A percentile compares a stretch with the other conserved stretches of the same genome.
phyloP scores from a whole-genome alignment of 2,329 filamentous ascomycete species.

The Septoria petroselini region DNA sequence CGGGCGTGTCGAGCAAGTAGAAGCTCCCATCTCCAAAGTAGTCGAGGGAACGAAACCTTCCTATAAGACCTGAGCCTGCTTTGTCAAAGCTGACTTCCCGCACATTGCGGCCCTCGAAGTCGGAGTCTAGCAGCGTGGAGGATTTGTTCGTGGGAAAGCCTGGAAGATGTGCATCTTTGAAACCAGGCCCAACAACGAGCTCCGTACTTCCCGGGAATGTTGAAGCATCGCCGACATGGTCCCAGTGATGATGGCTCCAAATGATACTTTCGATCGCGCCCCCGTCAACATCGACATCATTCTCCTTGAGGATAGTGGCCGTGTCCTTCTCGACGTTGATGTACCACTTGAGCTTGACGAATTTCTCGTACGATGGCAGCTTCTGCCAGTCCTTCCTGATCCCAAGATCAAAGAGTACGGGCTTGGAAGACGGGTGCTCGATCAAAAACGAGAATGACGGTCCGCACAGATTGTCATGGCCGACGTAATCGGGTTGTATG shows the following conservation, averaged over 20 bases:
- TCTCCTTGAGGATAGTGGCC: constrained; percentile 42
- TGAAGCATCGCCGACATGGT: constrained; percentile 42
- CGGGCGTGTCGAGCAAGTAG: constrained; percentile 54
- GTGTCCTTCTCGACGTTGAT: constrained; percentile 47
- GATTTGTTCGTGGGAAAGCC: constrained; percentile 46
- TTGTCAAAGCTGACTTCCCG: constrained; percentile 38
- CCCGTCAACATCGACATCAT: constrained; percentile 41
- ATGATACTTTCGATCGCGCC: constrained; percentile 37
- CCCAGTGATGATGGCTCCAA: constrained; percentile 40
- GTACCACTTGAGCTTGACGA: constrained; percentile 33
- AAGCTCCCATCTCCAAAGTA: constrained; percentile 58
- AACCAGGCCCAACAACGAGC: constrained; percentile 50
- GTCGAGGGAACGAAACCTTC: constrained; percentile 49
- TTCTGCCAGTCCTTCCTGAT: constrained; percentile 48
- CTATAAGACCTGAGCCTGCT: constrained; percentile 43
- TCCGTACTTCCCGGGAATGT: constrained; percentile 45
- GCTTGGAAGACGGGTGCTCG: constrained; percentile 44
- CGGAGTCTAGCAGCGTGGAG: constrained; percentile 41
- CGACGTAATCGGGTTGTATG: constrained; percentile 43
- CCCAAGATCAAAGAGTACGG: constrained; percentile 49
- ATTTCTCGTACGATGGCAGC: constrained; percentile 38
- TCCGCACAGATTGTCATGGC: constrained; percentile 38
- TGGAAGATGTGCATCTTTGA: constrained; percentile 44
- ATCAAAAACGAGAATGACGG: constrained; percentile 51
- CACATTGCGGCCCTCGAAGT: constrained; percentile 42